A percentile compares a stretch with the other conserved stretches of the same genome.
These are phyloP conservation scores for Ophiocordyceps robertsii DNA, from an alignment of 2,329 filamentous ascomycete genomes.

Conservation along the genomic window DNA sequence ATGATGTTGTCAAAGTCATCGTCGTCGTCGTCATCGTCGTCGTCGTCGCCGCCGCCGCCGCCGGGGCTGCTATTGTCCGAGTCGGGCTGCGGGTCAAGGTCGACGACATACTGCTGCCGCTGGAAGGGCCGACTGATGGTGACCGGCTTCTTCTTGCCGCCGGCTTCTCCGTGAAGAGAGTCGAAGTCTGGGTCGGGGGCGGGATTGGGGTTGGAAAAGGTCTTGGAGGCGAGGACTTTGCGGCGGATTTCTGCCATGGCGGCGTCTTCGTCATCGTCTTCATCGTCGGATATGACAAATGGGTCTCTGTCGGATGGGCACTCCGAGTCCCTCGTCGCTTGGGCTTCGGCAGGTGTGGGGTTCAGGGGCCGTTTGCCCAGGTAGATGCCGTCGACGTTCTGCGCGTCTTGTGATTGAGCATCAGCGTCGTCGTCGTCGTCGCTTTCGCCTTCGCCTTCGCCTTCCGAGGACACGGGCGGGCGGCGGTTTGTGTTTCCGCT, in stretches of 20 bases:
- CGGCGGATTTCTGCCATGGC: constrained; percentile 88
- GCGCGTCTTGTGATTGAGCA: constrained; percentile 21
- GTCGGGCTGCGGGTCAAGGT: constrained; percentile 45
- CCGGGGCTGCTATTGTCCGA: constrained; percentile 45
- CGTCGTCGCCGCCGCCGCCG: constrained; percentile 48
- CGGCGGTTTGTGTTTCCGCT: constrained; percentile 74
- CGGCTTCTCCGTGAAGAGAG: constrained; percentile 17
- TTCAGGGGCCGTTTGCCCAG: constrained; percentile 37
- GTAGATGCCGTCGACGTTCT: constrained; percentile 44
- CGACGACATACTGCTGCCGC: constrained; percentile 32
- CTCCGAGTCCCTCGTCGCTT: constrained; percentile 15
- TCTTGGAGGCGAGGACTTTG: constrained; percentile 81
- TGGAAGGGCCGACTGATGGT: constrained; percentile 46
- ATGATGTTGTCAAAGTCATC: constrained; percentile 90
- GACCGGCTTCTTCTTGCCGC: constrained; percentile 32
- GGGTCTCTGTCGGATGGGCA: constrained; percentile 39
- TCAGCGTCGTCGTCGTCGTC: constrained; percentile 31
- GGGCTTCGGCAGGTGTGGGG: constrained; percentile 4
- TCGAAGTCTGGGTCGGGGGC: constrained; percentile 39
- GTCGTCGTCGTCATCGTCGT: constrained; percentile 47
- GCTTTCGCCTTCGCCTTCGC: constrained; percentile 33
- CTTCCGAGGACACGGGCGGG: constrained; percentile 29
- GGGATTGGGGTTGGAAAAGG: constrained; percentile 46
- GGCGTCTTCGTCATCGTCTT: constrained; percentile 47
- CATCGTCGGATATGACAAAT: constrained; percentile 67